phyloP scores from a whole-genome alignment of 306 rosid genomes.

The Albizia julibrissin region DNA sequence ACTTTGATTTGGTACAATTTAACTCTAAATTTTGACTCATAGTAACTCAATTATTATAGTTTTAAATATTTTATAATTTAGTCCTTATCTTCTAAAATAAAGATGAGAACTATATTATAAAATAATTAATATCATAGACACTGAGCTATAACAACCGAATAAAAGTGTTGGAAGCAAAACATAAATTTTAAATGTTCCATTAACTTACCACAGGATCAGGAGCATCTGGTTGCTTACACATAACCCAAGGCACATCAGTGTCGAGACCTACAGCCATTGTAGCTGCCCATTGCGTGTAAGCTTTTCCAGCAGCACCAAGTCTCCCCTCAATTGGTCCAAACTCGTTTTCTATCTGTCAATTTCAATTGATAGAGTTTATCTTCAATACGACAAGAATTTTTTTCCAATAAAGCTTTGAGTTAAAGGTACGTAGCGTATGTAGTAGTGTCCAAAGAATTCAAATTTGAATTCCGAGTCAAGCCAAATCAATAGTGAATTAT shows the following conservation, averaged over 20 bases:
- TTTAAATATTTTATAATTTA: no score
- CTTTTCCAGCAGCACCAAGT: slow-evolving; percentile 87
- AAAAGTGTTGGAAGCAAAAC: accelerated
- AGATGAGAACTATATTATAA: no score
- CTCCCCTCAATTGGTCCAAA: slow-evolving; percentile 88
- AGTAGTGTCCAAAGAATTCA: not conserved
- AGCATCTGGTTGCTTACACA: slow-evolving; percentile 99
- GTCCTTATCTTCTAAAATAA: no score
- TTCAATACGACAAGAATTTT: not conserved
- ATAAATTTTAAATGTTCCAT: no score
- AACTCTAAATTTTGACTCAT: no score
- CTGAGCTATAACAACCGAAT: no score
- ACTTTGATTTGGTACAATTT: no score
- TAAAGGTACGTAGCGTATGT: no score
- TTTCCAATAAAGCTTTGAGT: not conserved
- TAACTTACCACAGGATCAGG: slow-evolving; percentile 83
- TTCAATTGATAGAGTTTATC: not conserved
- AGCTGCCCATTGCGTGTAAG: slow-evolving; percentile 87
- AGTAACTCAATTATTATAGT: accelerated
- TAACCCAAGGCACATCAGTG: slow-evolving; percentile 96
- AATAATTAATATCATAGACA: no score
- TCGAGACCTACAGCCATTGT: slow-evolving; percentile 82
- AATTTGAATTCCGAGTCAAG: not conserved
- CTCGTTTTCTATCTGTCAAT: slow-evolving; percentile 87
- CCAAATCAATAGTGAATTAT: not conserved